Conservation (phyloP, 2,329 filamentous ascomycete species). For the Aureobasidium melanogenum region DNA sequence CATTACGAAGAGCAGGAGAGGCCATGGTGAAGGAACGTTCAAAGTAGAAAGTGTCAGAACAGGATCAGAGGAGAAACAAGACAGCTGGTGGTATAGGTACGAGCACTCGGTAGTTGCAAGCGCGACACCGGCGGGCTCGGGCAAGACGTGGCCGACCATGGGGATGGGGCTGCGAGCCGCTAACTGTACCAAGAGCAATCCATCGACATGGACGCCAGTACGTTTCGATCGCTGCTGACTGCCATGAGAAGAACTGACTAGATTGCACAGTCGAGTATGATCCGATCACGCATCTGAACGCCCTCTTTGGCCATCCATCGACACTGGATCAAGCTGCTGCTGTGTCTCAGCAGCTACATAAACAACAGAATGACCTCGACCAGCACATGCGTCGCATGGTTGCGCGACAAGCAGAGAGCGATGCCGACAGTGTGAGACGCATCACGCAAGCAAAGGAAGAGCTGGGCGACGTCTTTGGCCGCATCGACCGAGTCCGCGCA, state of each 20-base stretch:
- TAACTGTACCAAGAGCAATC: not conserved
- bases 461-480: conserved; percentile 80
- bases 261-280: conserved; percentile 64
- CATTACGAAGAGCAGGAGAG: conserved; percentile 16
- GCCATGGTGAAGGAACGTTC: conserved; percentile 20
- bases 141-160: not conserved
- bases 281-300: conserved; percentile 85
- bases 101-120: not conserved
- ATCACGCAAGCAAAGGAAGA: conserved; percentile 89
- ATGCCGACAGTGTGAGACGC: conserved; percentile 78
- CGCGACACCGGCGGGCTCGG: not conserved
- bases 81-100: not conserved
- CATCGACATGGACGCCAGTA: conserved; percentile 3
- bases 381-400: conserved; percentile 65
- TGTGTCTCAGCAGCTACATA: conserved; percentile 64
- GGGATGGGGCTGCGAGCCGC: not conserved
- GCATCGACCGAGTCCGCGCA: conserved; percentile 86
- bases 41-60: not conserved
- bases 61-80: not conserved
- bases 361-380: conserved; percentile 75
- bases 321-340: conserved; percentile 67
- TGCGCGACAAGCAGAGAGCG: conserved; percentile 69
- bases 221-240: not conserved
- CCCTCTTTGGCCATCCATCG: conserved; percentile 83
- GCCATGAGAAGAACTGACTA: not conserved